Conservation (phyloP, 495 filamentous ascomycete species). For the Daldinia decipiens region DNA sequence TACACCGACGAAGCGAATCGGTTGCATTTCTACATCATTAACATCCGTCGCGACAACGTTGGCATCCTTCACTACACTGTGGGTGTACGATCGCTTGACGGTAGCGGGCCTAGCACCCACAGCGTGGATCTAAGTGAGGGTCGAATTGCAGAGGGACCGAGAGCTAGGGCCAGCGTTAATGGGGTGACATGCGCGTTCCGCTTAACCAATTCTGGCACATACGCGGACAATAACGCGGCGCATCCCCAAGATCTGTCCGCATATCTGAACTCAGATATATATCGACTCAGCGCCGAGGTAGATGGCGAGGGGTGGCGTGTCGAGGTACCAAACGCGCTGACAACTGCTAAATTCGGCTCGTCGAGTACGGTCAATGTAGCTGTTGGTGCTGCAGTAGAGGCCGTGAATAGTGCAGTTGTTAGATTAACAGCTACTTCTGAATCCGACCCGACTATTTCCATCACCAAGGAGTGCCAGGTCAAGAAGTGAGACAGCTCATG, state of each 20-base stretch:
- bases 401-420: constrained; percentile 41
- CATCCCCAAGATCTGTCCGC: constrained; percentile 48
- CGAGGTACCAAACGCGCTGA: constrained; percentile 50
- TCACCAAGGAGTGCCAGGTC: constrained; percentile 43
- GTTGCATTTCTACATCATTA: constrained; percentile 54
- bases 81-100: constrained; percentile 49
- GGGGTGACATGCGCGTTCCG: constrained; percentile 49
- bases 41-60: constrained; percentile 46
- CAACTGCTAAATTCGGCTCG: constrained; percentile 43
- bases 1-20: constrained; percentile 51
- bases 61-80: constrained; percentile 54
- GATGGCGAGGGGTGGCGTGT: constrained; percentile 51
- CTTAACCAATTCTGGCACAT: constrained; percentile 49
- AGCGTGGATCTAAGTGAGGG: constrained; percentile 46
- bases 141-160: constrained; percentile 25
- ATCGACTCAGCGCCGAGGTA: constrained; percentile 47
- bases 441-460: constrained; percentile 45
- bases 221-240: constrained; percentile 19
- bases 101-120: constrained; percentile 46
- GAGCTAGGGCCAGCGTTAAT: constrained; percentile 29
- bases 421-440: constrained; percentile 53
- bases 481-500: constrained; percentile 19
- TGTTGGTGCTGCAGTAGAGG: constrained; percentile 43
- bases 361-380: constrained; percentile 47
- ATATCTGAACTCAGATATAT: constrained; percentile 47